phyloP scores from a whole-genome alignment of 2,329 filamentous ascomycete species.

The Sporothrix mexicana region DNA sequence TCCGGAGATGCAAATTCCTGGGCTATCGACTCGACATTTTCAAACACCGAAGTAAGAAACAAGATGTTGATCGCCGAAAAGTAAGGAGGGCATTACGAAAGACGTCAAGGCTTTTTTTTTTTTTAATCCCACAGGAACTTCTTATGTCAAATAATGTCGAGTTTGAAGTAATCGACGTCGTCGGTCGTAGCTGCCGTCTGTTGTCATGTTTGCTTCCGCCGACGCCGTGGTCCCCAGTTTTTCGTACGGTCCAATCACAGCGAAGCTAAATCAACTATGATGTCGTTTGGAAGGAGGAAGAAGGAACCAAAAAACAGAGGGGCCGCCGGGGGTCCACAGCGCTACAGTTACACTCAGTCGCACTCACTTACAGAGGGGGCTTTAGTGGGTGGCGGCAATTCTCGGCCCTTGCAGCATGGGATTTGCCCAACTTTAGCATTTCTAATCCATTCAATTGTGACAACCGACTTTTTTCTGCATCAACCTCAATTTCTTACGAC shows the following conservation, averaged over 20 bases:
- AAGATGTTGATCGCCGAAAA: background rate
- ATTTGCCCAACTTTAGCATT: constrained; percentile 29
- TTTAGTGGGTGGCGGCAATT: constrained; percentile 28
- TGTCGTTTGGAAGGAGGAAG: constrained; percentile 22
- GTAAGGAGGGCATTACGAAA: background rate
- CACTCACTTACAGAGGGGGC: too few species aligned
- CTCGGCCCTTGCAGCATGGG: constrained; percentile 31
- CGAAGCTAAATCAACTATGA: constrained; percentile 29
- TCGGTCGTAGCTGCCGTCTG: background rate
- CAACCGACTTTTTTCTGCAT: background rate
- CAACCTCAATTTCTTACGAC: constrained; percentile 1
- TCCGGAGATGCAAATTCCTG: constrained; percentile 1
- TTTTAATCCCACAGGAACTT: background rate
- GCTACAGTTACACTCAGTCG: background rate
- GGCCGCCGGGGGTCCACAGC: constrained; percentile 16
- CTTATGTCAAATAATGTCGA: too few species aligned
- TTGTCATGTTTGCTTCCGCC: background rate
- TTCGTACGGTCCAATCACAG: constrained; percentile 30
- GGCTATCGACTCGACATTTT: background rate
- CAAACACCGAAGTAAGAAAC: background rate
- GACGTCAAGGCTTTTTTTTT: background rate
- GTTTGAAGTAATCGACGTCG: background rate
- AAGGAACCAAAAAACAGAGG: background rate
- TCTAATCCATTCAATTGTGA: constrained; percentile 25
- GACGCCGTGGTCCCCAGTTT: background rate